These are phyloP conservation scores for Leccinum obscurum DNA, from an alignment of 768 basidiomycete species.

Conservation along the genomic window DNA sequence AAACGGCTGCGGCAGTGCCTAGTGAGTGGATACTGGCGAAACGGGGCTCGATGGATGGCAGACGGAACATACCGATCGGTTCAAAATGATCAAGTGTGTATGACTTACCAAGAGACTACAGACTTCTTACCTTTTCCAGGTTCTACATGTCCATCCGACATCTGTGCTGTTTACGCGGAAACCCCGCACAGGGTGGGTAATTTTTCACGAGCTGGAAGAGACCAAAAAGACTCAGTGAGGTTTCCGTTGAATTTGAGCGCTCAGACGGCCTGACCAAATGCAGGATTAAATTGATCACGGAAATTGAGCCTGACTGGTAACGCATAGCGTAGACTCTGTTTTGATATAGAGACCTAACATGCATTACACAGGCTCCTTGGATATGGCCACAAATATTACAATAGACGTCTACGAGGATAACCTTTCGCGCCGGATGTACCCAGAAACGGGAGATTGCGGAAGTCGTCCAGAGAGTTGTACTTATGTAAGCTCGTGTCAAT, in stretches of 20 bases:
- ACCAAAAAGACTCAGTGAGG: constrained; percentile 91
- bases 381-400: constrained; percentile 49
- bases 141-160: constrained; percentile 87
- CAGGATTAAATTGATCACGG: constrained; percentile 90
- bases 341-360: constrained; percentile 3
- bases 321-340: constrained; percentile 6
- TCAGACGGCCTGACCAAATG: background rate
- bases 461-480: too few species aligned
- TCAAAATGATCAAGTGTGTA: constrained; percentile 48
- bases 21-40: constrained; percentile 91
- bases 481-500: background rate
- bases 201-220: constrained; percentile 96
- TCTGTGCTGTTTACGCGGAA: constrained; percentile 94
- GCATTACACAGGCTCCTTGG: constrained; percentile 42
- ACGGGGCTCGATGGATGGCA: constrained; percentile 86
- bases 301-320: constrained; percentile 94
- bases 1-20: constrained; percentile 83
- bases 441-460: too few species aligned
- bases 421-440: background rate
- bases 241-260: background rate
- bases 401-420: constrained; percentile 25
- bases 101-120: constrained; percentile 53
- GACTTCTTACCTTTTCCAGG: constrained; percentile 41
- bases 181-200: constrained; percentile 88
- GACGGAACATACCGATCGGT: constrained; percentile 94